These are phyloP conservation scores for Talinum fruticosum DNA, from an alignment of 148 eudicot species.

Conservation along the genomic window DNA sequence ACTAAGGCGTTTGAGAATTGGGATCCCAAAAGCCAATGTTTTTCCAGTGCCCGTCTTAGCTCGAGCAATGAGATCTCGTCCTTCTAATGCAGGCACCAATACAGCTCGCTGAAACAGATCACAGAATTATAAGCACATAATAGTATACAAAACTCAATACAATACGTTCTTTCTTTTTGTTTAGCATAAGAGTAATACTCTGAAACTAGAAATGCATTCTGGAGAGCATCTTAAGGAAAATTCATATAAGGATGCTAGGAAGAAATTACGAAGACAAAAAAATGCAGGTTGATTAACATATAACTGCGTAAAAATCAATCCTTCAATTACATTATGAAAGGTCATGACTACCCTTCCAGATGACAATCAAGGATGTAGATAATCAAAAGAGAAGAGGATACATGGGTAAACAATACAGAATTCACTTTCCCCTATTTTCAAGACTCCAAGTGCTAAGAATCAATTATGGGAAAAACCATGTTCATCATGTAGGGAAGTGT, in stretches of 20 bases:
- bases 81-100: slow-evolving; percentile 67
- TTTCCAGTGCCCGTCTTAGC: slow-evolving; percentile 99
- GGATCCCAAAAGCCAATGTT: slow-evolving; percentile 93
- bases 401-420: not conserved
- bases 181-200: not conserved
- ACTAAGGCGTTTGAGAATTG: slow-evolving; percentile 66
- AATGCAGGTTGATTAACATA: not conserved
- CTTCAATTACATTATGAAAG: not conserved
- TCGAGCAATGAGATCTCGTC: slow-evolving; percentile 85
- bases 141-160: not conserved
- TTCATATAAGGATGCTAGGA: not conserved
- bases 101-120: slow-evolving; percentile 64
- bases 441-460: not conserved
- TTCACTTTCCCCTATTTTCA: not conserved
- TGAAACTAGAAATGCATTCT: not conserved
- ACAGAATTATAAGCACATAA: slow-evolving; percentile 5
- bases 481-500: not conserved
- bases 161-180: not conserved
- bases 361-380: not conserved
- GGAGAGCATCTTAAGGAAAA: not conserved
- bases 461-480: not conserved
- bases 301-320: not conserved
- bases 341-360: no score
- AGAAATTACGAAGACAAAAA: not conserved
- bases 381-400: not conserved